Percentiles rank a stretch among this genome's conserved stretches.
These are phyloP conservation scores for Kandelia obovata DNA, from an alignment of 345 rosid species.

Conservation along the genomic window DNA sequence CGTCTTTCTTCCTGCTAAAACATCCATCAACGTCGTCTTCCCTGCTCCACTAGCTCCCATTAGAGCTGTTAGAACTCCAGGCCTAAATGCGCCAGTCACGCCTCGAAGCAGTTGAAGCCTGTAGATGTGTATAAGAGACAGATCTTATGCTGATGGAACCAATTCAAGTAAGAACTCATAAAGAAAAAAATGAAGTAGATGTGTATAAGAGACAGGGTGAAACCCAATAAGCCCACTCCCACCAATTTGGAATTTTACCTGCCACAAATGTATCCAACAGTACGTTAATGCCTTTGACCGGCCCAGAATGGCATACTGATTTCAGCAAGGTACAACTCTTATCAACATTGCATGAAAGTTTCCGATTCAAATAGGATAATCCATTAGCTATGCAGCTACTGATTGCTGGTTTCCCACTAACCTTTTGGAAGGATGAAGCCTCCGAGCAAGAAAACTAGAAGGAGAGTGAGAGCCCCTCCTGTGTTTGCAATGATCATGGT, in stretches of 20 bases:
- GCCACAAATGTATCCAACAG: constrained; percentile 15
- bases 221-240: constrained; percentile 90
- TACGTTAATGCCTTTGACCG: background rate
- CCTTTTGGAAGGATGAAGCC: constrained; percentile 47
- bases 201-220: no score
- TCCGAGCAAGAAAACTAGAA: constrained; percentile 47
- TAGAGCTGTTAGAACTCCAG: constrained; percentile 59
- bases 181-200: no score
- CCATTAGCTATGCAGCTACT: background rate
- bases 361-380: background rate
- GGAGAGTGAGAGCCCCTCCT: constrained; percentile 32
- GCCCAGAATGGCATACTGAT: background rate
- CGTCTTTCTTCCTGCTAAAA: constrained; percentile 62
- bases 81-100: constrained; percentile 55
- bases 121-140: no score
- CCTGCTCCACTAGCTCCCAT: constrained; percentile 80
- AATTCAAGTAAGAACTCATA: no score
- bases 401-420: background rate
- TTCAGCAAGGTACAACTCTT: no score
- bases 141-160: no score
- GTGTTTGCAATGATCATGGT: constrained; percentile 47
- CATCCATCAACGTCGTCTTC: constrained; percentile 69
- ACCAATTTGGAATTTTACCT: constrained; percentile 77
- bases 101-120: constrained; percentile 51
- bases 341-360: no score